Conservation (phyloP, 2,329 filamentous ascomycete genomes). For the Talaromyces sp. region DNA sequence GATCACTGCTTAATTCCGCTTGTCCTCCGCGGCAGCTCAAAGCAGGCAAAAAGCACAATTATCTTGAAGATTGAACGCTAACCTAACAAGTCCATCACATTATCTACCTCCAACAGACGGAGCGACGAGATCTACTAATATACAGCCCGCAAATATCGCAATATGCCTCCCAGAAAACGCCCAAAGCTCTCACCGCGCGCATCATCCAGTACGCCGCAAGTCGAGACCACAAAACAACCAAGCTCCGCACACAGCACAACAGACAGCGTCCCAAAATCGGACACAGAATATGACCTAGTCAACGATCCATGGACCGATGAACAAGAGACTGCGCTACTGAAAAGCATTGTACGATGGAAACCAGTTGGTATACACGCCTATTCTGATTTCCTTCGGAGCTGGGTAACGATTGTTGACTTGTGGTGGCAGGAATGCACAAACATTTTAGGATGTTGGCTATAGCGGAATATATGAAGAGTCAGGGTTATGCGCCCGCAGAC, state of each 20-base stretch:
- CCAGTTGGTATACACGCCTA: slow-evolving; percentile 66
- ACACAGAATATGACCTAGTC: slow-evolving; percentile 48
- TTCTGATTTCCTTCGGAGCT: background rate
- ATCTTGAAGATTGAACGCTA: background rate
- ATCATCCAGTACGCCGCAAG: slow-evolving; percentile 28
- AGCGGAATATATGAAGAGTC: slow-evolving; percentile 72
- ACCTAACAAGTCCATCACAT: background rate
- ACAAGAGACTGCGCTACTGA: slow-evolving; percentile 88
- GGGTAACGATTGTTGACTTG: slow-evolving; percentile 9
- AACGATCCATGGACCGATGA: slow-evolving; percentile 90
- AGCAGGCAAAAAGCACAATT: no score
- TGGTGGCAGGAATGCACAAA: slow-evolving; percentile 72
- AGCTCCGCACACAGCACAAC: slow-evolving; percentile 29
- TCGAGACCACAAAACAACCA: slow-evolving; percentile 28
- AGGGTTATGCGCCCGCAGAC: slow-evolving; percentile 67
- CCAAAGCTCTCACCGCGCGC: slow-evolving; percentile 48
- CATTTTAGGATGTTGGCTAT: slow-evolving; percentile 91
- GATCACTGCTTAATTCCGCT: slow-evolving; percentile 31
- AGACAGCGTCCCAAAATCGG: slow-evolving; percentile 31
- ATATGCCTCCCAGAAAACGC: slow-evolving; percentile 58
- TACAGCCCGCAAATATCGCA: background rate
- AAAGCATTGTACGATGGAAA: slow-evolving; percentile 90
- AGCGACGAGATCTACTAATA: background rate
- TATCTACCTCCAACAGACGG: background rate
- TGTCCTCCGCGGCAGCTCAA: background rate